Evolutionary conservation across 2,329 filamentous ascomycete species (phyloP), one percentile per base, ranked within the genome.

Genomic region (Epichloe aotearoae): DNA sequence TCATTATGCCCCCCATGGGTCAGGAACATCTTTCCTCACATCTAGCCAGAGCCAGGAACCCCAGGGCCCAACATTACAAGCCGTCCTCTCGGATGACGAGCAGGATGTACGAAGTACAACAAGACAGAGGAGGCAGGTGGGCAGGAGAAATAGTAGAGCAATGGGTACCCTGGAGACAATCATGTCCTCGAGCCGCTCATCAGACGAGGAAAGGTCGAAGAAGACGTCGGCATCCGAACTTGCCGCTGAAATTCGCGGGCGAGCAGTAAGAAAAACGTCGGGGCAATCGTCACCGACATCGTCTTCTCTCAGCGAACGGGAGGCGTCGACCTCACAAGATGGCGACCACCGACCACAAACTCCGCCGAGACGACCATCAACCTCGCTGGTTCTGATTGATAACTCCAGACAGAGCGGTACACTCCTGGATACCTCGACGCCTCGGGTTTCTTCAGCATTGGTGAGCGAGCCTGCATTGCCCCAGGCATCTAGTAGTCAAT

Each of bases 161-260:
- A 78, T 82, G 62, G 77, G 79, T 3, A 83, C 79, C 1, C 64
- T 83, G 4, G 79, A 84, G 58, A 83, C 80, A 1, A 83, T 83
- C 59, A 83, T 83, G 71, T 82, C 78, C 23, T 80, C 77, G 0
- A 83, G 79, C 53, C 73, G 79, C 26, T 83, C 79, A 1, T 82
- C 79, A 0, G 78, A 81, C 23, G 80, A 83, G 55, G 79, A 81
- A 41, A 75, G 73, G 56, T 68, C 73, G n/a, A 77, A 73, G 56
- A 81, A 79, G 63, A 80, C 76, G 59, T 71, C 77, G 1, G 79
- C 79, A 0, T 69, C 73, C 1, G 76, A 79, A 51, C 66, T 82
- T 26, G 73, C 74, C 0, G 74, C 75, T 6, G 73, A 77, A 50
- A 71, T 79, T 37, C 75, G 73, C 40, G 77, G 73, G 26, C 71